phyloP scores from a whole-genome alignment of 495 filamentous ascomycete genomes.

The Daldinia decipiens region DNA sequence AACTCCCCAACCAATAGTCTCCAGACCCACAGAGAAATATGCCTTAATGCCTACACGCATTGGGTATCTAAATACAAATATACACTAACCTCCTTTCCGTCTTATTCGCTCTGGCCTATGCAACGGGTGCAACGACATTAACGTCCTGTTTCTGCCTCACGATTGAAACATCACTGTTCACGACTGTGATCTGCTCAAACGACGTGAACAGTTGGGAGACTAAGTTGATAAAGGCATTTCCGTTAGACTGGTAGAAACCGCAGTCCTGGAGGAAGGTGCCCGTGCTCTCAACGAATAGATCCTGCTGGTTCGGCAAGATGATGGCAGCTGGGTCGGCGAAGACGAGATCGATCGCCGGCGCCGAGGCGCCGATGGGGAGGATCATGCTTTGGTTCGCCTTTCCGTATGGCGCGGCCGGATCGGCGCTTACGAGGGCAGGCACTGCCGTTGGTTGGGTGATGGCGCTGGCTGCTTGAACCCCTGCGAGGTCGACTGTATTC shows the following conservation, averaged over 20 bases:
- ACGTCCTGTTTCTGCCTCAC: constrained; percentile 35
- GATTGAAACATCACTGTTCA: constrained; percentile 27
- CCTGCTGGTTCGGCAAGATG: constrained; percentile 43
- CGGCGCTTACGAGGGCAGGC: constrained; percentile 30
- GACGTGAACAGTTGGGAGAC: constrained; percentile 29
- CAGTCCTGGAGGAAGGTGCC: constrained; percentile 48
- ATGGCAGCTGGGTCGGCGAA: constrained; percentile 52
- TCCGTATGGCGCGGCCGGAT: constrained; percentile 42
- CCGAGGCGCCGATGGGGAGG: constrained; percentile 44
- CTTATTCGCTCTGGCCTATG: constrained; percentile 9
- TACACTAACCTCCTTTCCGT: neutral
- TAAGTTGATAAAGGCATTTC: constrained; percentile 38
- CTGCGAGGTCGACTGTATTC: constrained; percentile 37
- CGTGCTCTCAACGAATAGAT: constrained; percentile 48
- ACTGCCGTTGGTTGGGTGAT: constrained; percentile 30
- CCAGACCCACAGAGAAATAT: constrained; percentile 4
- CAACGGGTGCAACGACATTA: constrained; percentile 11
- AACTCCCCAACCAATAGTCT: neutral
- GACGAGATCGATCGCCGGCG: constrained; percentile 45
- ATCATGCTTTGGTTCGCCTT: constrained; percentile 46
- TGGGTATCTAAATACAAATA: constrained; percentile 36
- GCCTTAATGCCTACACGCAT: constrained; percentile 7
- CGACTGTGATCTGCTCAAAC: constrained; percentile 33
- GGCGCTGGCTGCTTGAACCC: constrained; percentile 27
- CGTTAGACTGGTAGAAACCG: constrained; percentile 40